Conservation (phyloP, 2,329 filamentous ascomycete genomes). For the Triangularia verruculosa region DNA sequence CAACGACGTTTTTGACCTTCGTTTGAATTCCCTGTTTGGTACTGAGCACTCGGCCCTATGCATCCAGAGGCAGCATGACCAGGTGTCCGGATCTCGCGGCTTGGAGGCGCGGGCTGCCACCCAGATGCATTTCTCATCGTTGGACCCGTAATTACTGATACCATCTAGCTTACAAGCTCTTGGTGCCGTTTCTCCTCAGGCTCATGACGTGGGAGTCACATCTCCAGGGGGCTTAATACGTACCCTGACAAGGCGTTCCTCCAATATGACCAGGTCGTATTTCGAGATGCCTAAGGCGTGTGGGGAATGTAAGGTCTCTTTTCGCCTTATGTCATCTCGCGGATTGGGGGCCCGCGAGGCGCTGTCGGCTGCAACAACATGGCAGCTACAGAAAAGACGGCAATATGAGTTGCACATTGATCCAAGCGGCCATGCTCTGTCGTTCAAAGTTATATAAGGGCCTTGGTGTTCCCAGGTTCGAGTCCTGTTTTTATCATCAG, state of each 20-base stretch:
- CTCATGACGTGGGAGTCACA: slow-evolving; percentile 16
- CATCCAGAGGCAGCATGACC: slow-evolving; percentile 10
- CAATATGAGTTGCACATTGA: slow-evolving; percentile 3
- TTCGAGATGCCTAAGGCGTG: slow-evolving; percentile 11
- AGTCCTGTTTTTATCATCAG: slow-evolving; percentile 25
- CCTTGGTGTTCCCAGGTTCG: slow-evolving; percentile 9
- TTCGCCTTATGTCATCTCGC: slow-evolving; percentile 14
- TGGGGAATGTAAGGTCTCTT: slow-evolving; percentile 7
- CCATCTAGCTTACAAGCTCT: background rate
- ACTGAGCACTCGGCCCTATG: slow-evolving; percentile 6
- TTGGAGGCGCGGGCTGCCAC: slow-evolving; percentile 13
- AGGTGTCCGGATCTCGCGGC: slow-evolving; percentile 17
- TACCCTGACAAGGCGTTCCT: slow-evolving; percentile 7
- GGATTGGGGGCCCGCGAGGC: slow-evolving; percentile 14
- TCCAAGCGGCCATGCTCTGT: background rate
- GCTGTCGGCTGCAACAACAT: slow-evolving; percentile 18
- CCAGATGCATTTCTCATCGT: slow-evolving; percentile 1
- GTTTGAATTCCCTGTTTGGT: slow-evolving; percentile 9
- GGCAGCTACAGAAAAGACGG: slow-evolving; percentile 5
- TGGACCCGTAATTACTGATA: slow-evolving; percentile 7
- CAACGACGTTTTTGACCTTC: slow-evolving; percentile 7
- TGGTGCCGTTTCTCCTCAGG: slow-evolving; percentile 3
- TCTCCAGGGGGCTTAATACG: background rate
- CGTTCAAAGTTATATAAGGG: slow-evolving; percentile 24
- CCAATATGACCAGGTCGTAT: slow-evolving; percentile 8